phyloP scores from a whole-genome alignment of 129 eudicot species.

The Flaveria brownii region DNA sequence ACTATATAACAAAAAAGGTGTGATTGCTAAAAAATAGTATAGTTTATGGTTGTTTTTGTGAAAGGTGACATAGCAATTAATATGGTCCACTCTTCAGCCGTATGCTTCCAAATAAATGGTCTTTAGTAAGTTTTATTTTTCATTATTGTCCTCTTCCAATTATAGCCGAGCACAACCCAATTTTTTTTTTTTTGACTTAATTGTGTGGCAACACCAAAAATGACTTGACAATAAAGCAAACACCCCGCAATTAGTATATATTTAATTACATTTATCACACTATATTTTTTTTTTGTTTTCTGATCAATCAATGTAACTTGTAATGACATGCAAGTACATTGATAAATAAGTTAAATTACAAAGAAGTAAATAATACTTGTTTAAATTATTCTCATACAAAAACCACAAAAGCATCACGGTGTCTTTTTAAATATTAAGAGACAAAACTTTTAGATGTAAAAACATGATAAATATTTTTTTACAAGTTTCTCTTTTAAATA shows the following conservation, averaged over 20 bases:
- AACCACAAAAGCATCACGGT: too few species aligned
- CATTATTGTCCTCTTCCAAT: conserved; percentile 23
- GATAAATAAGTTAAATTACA: neutral
- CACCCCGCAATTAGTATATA: neutral
- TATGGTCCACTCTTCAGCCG: conserved; percentile 13
- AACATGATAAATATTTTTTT: too few species aligned
- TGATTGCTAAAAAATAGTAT: neutral
- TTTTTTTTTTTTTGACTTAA: neutral
- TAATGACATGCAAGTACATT: neutral
- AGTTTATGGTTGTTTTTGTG: conserved; percentile 4
- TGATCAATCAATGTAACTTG: neutral
- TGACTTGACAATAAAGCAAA: conserved; percentile 18
- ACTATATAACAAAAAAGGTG: neutral
- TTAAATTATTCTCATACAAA: neutral
- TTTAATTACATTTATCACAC: neutral
- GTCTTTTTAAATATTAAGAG: too few species aligned
- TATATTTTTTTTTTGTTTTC: neutral
- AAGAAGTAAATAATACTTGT: neutral
- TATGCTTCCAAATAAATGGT: conserved; percentile 27
- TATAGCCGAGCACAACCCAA: conserved; percentile 13
- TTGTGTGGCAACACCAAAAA: conserved; percentile 15
- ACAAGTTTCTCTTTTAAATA: too few species aligned
- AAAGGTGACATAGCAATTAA: conserved; percentile 13
- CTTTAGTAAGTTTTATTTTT: conserved; percentile 7
- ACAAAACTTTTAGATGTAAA: too few species aligned